Evolutionary conservation across 139 green algal species (phyloP), one percentile per base, ranked within the genome.

Genomic region (Yamagishiella unicocca): DNA sequence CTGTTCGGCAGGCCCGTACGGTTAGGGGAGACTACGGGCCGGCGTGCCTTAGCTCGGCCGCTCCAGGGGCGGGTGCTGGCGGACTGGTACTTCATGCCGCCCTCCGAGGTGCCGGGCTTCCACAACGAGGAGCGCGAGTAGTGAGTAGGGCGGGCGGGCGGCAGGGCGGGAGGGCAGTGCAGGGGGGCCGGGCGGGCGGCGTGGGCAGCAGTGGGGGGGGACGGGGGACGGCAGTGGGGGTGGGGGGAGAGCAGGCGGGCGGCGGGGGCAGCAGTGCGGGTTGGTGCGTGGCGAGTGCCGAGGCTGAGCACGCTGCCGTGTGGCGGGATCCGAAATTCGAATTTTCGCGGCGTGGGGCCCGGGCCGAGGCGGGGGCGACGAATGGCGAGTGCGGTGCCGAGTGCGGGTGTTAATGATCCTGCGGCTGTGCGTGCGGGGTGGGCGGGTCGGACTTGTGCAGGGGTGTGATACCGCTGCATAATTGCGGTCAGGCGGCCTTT

Each of bases 41-140:
- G 87, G 29, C 80, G 87, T 7, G 79, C 79, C 37, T 80, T 90
- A 27, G 87, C 87, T 6, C 61, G 72, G 54, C 72, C 58, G 29
- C 58, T 90, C 31, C 80, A 90, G 40, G 87, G 80, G 33, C 33
- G 43, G 14, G 31, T 42, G 79, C 45, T 90, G 42, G 80, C 87
- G 8, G 62, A 73, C 55, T 90, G 71, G 70, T 90, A 88, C 61
- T 90, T 85, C 43, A 62, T 84, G 40, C 87, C 87, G 31, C 79
- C 87, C 10, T 38, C 31, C 10, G 33, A 72, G 31, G n/a, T 84
- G 43, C 87, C 87, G 8, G 87, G 87, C 55, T 79, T 85, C 53
- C 87, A 90, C 79, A 90, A 84, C 79, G 87, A 90, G 70, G 87
- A 87, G 55, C n/a, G n/a, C 14, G 87, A 90, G 46, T 90, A 90